These are phyloP conservation scores for Kalmusia sp. DNA, from an alignment of 2,329 filamentous ascomycete species.

Conservation along the genomic window DNA sequence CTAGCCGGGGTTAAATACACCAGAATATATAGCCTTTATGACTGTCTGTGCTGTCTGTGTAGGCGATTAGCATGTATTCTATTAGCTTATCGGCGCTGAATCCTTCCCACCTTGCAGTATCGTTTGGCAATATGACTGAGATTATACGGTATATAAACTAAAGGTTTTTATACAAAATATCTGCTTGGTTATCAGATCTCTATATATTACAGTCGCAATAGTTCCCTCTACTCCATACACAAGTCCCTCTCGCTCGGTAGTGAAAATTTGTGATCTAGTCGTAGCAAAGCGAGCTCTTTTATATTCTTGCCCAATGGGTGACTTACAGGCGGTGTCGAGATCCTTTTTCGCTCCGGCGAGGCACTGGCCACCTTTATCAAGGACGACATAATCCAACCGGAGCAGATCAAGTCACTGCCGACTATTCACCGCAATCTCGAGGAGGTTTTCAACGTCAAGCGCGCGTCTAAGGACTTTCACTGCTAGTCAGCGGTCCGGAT, in stretches of 20 bases:
- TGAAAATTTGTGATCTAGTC: too few relatives aligned
- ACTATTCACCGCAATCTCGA: too few relatives aligned
- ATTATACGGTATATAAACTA: neutral
- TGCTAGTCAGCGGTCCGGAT: too few relatives aligned
- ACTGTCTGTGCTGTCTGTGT: too few relatives aligned
- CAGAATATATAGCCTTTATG: too few relatives aligned
- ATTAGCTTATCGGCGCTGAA: neutral
- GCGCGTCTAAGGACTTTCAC: too few relatives aligned
- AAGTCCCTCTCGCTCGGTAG: neutral
- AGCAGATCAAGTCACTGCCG: neutral
- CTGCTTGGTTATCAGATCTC: neutral
- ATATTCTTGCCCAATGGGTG: neutral
- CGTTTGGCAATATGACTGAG: neutral
- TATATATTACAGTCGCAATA: too few relatives aligned
- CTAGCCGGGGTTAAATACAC: too few relatives aligned
- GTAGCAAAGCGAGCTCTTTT: too few relatives aligned
- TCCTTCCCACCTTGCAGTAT: neutral
- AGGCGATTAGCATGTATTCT: too few relatives aligned
- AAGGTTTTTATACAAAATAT: neutral
- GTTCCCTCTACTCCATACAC: too few relatives aligned
- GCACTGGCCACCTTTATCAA: neutral
- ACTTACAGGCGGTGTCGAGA: neutral
- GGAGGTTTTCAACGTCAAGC: too few relatives aligned
- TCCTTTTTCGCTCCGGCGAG: neutral
- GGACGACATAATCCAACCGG: neutral